phyloP scores from a whole-genome alignment of 345 rosid genomes.

The Hypericum perforatum region DNA sequence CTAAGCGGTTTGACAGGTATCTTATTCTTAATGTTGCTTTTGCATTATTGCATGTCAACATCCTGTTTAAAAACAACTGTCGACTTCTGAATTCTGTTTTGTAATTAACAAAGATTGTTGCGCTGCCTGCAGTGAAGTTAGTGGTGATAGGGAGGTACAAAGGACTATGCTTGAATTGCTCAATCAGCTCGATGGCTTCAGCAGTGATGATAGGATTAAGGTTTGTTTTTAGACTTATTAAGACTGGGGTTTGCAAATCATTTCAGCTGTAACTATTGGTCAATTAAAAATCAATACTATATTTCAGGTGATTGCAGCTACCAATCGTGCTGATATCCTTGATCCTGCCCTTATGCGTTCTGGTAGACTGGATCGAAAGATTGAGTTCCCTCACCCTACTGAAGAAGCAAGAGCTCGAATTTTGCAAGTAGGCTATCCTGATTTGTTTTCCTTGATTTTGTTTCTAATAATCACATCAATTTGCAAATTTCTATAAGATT shows the following conservation, averaged over 20 bases:
- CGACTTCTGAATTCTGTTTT: no score
- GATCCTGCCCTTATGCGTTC: conserved; percentile 99
- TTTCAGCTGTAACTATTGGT: neutral
- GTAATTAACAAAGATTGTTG: no score
- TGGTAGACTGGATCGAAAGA: conserved; percentile 96
- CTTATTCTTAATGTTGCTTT: neutral
- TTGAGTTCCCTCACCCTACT: conserved; percentile 94
- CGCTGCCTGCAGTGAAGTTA: conserved; percentile 73
- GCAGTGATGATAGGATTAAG: conserved; percentile 98
- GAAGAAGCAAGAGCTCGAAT: conserved; percentile 99
- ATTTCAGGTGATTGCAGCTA: conserved; percentile 92
- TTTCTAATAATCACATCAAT: neutral
- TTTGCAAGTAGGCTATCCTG: conserved; percentile 44
- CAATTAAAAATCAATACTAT: neutral
- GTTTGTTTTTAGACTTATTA: conserved; percentile 19
- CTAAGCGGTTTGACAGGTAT: conserved; percentile 97
- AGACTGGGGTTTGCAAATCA: neutral
- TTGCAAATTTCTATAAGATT: neutral
- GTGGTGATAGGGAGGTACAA: conserved; percentile 99
- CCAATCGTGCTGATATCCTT: conserved; percentile 94
- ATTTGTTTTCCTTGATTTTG: neutral
- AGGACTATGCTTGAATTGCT: conserved; percentile 98
- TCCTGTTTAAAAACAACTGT: no score
- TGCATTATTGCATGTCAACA: no score
- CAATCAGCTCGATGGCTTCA: conserved; percentile 97